Evolutionary conservation across 805 yeast species (phyloP), one percentile per base, ranked within the genome.

Genomic region (Lipomyces anomalus): DNA sequence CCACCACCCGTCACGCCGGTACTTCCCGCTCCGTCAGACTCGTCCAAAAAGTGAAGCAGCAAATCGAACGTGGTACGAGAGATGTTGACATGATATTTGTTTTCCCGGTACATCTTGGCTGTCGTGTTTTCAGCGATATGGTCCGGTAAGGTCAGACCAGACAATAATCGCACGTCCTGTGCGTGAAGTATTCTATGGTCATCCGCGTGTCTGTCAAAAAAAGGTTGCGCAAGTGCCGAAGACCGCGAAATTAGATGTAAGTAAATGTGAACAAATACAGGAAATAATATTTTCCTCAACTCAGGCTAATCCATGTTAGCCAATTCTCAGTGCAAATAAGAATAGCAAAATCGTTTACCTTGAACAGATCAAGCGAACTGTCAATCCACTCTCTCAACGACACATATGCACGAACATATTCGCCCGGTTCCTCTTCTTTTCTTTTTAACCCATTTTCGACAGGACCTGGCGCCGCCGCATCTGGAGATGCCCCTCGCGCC

Each of bases 1-100:
- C 89, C 82, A 1, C 97, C 97, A 35, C 97, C 97, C 44, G 81
- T 80, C n/a, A n/a, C n/a, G n/a, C n/a, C n/a, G n/a, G n/a, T n/a
- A n/a, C n/a, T n/a, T n/a, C n/a, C n/a, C n/a, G n/a, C n/a, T 6
- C 83, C 82, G 64, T 88, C 97, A 62, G 88, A 86, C 60, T 90
- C 97, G 62, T 87, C 95, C 44, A 92, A 66, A 57, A 88, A 90
- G 61, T 86, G 85, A 43, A 92, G 70, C 53, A 92, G 73, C 56
- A 90, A 68, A 61, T 88, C 92, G 60, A 90, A 73, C 3, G 95
- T 79, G 1, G 96, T 88, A 52, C 84, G 80, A 11, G 95, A 82
- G 38, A 90, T 79, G 35, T 77, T 75, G 6, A 90, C 71, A 43
- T 77, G 72, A 65, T 87, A 92, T 61, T 84, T 83, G 67, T 83